Base-by-base conservation (phyloP, 164 flowering plant genomes). In the Liriodendron chinense region DNA sequence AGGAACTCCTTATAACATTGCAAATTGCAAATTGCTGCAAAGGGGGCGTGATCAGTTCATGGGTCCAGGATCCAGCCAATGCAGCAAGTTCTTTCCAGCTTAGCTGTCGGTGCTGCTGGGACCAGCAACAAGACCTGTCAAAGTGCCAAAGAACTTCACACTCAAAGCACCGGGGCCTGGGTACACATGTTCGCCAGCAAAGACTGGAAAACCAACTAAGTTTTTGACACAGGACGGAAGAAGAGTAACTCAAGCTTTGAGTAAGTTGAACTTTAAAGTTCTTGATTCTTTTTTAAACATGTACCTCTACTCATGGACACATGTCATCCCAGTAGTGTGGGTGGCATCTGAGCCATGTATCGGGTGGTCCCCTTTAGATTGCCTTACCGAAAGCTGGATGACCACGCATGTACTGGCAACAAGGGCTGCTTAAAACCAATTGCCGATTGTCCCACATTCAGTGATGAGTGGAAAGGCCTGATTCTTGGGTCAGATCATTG, bases 51-150 rank as follows among this genome's bases (percentile, higher is more conserved):
- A 79, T 93, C 23, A 78, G 69, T 28, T 86, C 96, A 10, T 86
- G 89, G 94, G 90, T 82, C 9, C 98, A 93, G 78, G 95, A 92
- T 76, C 92, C 89, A 14, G 50, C 75, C 25, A 86, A 76, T 78
- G 81, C 88, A 34, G 76, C 71, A 8, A 78, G 87, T 84, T 81
- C 93, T 1, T 93, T 93, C 78, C 97, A 92, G 82, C 23, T 93
- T 25, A 87, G 88, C n/a, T 68, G 94, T 92, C 10, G 98, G 98
- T 13, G 73, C 74, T 13, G 89, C 97, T 0, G 97, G 97, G n/a
- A 88, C 91, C 24, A 82, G 89, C 26, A 90, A 92, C 71, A 89
- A 80, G 68, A 88, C 90, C 1, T n/a, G 91, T 89, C 9, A 84
- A 74, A 76, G n/a, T 85, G 48, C 93, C 94, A 10, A 85, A 81